Evolutionary conservation across 23 red algal species (phyloP).

Genomic region (Agarophyton chilense): DNA sequence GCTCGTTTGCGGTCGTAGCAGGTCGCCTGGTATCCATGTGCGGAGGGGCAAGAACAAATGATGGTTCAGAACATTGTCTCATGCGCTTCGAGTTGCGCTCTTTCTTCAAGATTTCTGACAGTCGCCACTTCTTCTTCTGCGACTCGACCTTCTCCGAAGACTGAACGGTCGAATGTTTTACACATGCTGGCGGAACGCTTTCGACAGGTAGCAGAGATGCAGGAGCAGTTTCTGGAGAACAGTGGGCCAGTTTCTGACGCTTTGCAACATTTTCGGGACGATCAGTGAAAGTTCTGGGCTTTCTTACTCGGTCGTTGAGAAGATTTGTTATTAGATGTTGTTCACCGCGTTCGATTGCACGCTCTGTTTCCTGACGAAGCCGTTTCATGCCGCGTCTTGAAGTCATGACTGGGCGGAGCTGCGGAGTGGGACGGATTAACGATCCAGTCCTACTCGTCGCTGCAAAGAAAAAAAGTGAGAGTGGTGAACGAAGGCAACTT

Average conservation of each 20-base stretch:
- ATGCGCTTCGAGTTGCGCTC: constrained; percentile 32
- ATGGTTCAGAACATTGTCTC: neutral
- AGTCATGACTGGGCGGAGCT: neutral
- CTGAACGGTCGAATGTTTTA: neutral
- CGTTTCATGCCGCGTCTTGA: constrained; percentile 8
- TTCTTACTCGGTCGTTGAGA: constrained; percentile 37
- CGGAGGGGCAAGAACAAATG: constrained; percentile 44
- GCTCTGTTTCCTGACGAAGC: constrained; percentile 18
- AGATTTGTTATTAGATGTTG: constrained; percentile 44
- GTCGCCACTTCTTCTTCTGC: constrained; percentile 46
- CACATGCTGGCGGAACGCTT: neutral
- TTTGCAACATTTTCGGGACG: neutral
- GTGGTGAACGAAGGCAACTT: neutral
- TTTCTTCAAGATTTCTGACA: constrained; percentile 48
- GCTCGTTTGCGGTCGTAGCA: neutral
- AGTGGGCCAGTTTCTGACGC: neutral
- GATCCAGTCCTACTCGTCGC: constrained; percentile 2
- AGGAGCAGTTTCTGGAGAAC: neutral
- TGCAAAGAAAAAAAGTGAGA: neutral
- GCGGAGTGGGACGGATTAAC: constrained; percentile 4
- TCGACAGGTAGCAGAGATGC: neutral
- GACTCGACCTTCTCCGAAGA: constrained; percentile 3
- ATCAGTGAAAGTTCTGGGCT: constrained; percentile 26
- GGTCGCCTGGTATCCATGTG: constrained; percentile 54
- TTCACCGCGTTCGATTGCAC: neutral